Base-by-base conservation (phyloP, 225 moss, liverwort and hornwort genomes). In the Pleurozium schreberi region DNA sequence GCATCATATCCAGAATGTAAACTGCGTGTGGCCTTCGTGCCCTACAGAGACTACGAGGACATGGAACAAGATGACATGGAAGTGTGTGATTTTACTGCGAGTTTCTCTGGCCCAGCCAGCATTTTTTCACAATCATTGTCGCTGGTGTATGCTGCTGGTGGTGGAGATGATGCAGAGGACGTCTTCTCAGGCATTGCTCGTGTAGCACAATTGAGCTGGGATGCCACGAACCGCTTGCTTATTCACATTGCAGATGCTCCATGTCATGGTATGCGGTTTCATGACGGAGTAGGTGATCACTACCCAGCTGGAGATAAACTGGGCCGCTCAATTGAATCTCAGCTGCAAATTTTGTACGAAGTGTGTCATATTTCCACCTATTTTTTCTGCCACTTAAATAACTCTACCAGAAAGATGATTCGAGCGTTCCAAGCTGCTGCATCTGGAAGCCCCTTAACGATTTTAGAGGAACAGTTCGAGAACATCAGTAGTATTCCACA, bases 171-270 rank as follows among this genome's bases (percentile, higher is more conserved):
- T 42, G 98, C 98, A 21, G 97, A 98, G 85, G 98, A 98, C 61
- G 96, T 98, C 18, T 98, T 98, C 90, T 93, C 96, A 38, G 98
- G 98, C 78, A 90, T 98, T 61, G 90, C 96, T 84, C 93, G 94
- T 33, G 95, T 96, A 27, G 96, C 94, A 3, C 91, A 85, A 75
- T 90, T 98, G 84, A 96, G 91, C 86, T 98, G 97, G 97, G 94
- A 90, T 75, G 95, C 97, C 31, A 92, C 93, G 18, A 98, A 96
- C 70, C 95, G 98, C 50, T 84, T 98, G 71, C 92, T 98, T 45
- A 93, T 98, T 79, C 98, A 98, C 87, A 95, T 98, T 71, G 97
- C 95, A 82, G 98, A 98, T 86, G 96, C 95, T n/a, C 98, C 98
- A 55, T 98, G 98, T 91, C 98, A 98, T 87, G 98, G 98, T 8